Base-by-base conservation (phyloP, 1,284 basidiomycete genomes). In the Ceratobasidium sp. region DNA sequence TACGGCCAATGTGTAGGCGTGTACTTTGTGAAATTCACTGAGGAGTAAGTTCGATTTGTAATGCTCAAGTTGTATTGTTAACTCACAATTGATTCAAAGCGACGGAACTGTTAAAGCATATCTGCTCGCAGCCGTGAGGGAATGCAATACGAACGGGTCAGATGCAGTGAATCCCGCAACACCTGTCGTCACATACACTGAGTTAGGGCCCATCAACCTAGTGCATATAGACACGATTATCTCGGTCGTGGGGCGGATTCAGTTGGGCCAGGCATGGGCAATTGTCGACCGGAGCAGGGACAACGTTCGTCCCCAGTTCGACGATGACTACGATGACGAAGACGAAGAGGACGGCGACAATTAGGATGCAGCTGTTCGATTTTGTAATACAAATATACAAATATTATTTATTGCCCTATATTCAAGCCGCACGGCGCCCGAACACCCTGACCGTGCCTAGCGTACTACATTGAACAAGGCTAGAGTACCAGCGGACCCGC, bases 1-100 rank as follows among this genome's bases (percentile, higher is more conserved):
- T 78, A 76, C 71, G 77, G 77, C 12, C 76, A 77, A 65, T 74
- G 78, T 14, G 72, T 75, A 28, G 58, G 76, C 43, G 74, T 79
- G 23, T 69, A 76, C 26, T 74, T 76, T 5, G 69, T 78, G 1
- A 26, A 26, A 3, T 59, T 79, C 34, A 73, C 73, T 18, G 43
- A 59, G 2, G 57, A 59, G 61, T 52, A 52, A 52, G 61, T 39
- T 16, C 32, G n/a, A n/a, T 9, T 52, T 65, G 39, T 21, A 26
- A 4, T 55, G 12, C 28, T 32, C 26, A 9, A 23, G 23, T 2
- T 21, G 23, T 9, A 21, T 65, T 28, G 18, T 30, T 58, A 21
- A 60, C 73, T 26, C 57, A 77, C 39, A 60, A 77, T 18, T 77
- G 73, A 5, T 71, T 43, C 28, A 75, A 78, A 43, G 71, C 48